phyloP scores from a whole-genome alignment of 345 rosid species.

The Psidium guajava region DNA sequence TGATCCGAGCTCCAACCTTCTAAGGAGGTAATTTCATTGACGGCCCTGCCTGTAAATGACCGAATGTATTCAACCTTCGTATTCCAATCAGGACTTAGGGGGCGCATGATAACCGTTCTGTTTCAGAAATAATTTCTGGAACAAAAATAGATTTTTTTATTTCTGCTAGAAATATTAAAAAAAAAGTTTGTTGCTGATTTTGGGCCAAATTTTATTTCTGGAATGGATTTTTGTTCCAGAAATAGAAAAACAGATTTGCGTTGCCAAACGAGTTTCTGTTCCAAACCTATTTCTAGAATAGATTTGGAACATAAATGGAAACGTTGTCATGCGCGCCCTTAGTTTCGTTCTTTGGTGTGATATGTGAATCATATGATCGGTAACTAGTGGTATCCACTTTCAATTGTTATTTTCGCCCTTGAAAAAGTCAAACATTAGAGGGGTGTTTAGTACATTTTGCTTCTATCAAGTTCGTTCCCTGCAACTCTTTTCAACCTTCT shows the following conservation, averaged over 20 bases:
- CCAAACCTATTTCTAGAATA: no score
- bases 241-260: no score
- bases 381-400: background rate
- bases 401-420: background rate
- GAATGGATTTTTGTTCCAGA: no score
- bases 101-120: no score
- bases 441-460: background rate
- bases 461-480: background rate
- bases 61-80: background rate
- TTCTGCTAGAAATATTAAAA: no score
- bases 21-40: background rate
- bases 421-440: background rate
- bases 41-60: background rate
- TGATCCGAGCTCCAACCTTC: background rate
- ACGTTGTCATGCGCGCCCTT: no score
- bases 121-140: no score
- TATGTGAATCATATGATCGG: background rate
- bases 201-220: no score
- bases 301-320: no score
- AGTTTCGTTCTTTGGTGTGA: background rate
- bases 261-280: no score
- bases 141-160: no score
- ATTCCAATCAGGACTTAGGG: background rate
- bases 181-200: no score
- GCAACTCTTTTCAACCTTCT: background rate